phyloP scores from a whole-genome alignment of 2,329 filamentous ascomycete genomes.

The Fusarium equiseti region DNA sequence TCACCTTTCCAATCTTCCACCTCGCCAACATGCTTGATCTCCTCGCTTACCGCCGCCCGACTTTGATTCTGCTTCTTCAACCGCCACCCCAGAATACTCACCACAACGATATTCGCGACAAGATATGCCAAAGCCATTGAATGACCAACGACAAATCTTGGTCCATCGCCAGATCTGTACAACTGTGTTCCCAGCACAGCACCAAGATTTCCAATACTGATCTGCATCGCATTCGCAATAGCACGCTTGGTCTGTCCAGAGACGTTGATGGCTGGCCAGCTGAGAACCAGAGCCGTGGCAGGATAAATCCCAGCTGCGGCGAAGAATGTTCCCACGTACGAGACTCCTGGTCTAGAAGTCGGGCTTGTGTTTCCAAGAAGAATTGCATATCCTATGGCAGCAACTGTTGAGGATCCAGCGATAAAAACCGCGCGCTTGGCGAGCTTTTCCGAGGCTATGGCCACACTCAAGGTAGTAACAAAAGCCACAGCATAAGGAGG shows the following conservation, averaged over 20 bases:
- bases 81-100: slow-evolving; percentile 63
- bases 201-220: slow-evolving; percentile 77
- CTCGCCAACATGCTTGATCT: slow-evolving; percentile 63
- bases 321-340: slow-evolving; percentile 72
- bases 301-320: slow-evolving; percentile 77
- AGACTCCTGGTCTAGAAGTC: slow-evolving; percentile 63
- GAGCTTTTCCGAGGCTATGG: slow-evolving; percentile 69
- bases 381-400: slow-evolving; percentile 72
- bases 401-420: slow-evolving; percentile 67
- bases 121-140: slow-evolving; percentile 75
- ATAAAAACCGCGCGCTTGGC: slow-evolving; percentile 73
- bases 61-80: slow-evolving; percentile 69
- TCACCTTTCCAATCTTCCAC: slow-evolving; percentile 71
- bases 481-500: slow-evolving; percentile 75
- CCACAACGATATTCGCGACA: slow-evolving; percentile 67
- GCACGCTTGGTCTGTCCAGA: slow-evolving; percentile 77
- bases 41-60: slow-evolving; percentile 58
- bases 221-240: slow-evolving; percentile 77
- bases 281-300: slow-evolving; percentile 70
- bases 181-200: slow-evolving; percentile 78
- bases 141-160: slow-evolving; percentile 75
- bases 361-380: slow-evolving; percentile 65
- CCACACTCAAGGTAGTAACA: slow-evolving; percentile 67
- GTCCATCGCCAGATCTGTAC: slow-evolving; percentile 70
- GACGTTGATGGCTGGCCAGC: slow-evolving; percentile 79